Base-by-base conservation (phyloP, 257 asterid species). In the Echium plantagineum region DNA sequence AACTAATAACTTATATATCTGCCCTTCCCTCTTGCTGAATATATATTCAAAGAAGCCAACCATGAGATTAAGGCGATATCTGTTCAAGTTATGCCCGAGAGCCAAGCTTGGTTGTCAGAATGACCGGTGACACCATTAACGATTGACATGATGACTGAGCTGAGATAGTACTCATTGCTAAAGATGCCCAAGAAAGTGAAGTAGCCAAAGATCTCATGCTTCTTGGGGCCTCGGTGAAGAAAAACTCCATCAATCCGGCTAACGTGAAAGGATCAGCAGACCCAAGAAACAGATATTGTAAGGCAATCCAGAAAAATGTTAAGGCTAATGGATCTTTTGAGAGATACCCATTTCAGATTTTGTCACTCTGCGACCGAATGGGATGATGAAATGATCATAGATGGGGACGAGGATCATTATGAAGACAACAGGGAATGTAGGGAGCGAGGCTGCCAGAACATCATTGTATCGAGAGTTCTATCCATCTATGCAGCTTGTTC, bases 191-290 rank as follows among this genome's bases (percentile, higher is more conserved):
- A 3, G 89, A 79, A 22, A 86, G 81, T 0, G 93, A 86, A 47
- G 95, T 83, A 6, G 95, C 74, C 1, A 86, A 76, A 7, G 93
- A 81, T 58, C 83, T 80, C 93, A 86, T 86, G 59, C 95, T 83
- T 0, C 55, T 42, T 0, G 95, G 93, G 0, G 93, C 93, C 52
- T 86, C 69, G n/a, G n/a, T n/a, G n/a, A n/a, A n/a, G n/a, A n/a
- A n/a, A n/a, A n/a, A n/a, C n/a, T n/a, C n/a, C n/a, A 86, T 17
- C 61, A 80, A 61, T 10, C 95, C 94, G 5, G 81, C 84, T 46
- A 86, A 52, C 0, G 94, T 74, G 28, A 83, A 83, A 89, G 83
- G 80, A 32, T 86, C 89, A 1, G 94, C 93, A 30, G 81, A 66
- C n/a, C 94, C 95, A 8, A 83, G 80, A 0, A 86, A 62, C 0